Percentiles rank a stretch among this genome's conserved stretches.
Evolutionary conservation across 768 basidiomycete species (phyloP).

Genomic region (Boletellus sp.): DNA sequence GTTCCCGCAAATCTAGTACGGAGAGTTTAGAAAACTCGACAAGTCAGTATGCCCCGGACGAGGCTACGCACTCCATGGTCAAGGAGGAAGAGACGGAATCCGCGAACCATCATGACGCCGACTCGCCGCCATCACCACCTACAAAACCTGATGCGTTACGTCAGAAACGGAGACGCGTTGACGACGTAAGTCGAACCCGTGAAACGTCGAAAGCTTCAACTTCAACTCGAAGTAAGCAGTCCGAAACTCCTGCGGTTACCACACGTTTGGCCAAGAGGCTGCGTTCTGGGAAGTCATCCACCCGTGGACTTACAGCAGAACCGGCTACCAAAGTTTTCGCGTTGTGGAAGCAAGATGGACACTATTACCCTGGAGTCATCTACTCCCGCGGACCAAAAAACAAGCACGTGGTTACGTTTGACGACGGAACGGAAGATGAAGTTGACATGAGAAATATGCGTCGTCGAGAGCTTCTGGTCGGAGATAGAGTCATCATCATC

Average conservation of each 20-base stretch:
- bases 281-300: slow-evolving; percentile 36
- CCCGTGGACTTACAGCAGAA: slow-evolving; percentile 11
- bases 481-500: slow-evolving; percentile 52
- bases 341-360: slow-evolving; percentile 56
- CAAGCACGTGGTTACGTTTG: slow-evolving; percentile 57
- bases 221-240: slow-evolving; percentile 26
- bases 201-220: slow-evolving; percentile 23
- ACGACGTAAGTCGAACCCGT: slow-evolving; percentile 24
- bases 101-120: slow-evolving; percentile 38
- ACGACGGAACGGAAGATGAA: slow-evolving; percentile 50
- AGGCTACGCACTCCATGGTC: slow-evolving; percentile 14
- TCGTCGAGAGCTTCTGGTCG: slow-evolving; percentile 42
- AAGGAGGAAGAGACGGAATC: slow-evolving; percentile 38
- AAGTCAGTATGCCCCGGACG: slow-evolving; percentile 26
- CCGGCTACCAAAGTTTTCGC: slow-evolving; percentile 64
- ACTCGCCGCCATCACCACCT: slow-evolving; percentile 29
- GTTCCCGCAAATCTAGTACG: slow-evolving; percentile 22
- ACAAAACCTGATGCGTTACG: slow-evolving; percentile 20
- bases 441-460: slow-evolving; percentile 56
- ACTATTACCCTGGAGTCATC: slow-evolving; percentile 61
- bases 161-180: slow-evolving; percentile 48
- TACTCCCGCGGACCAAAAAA: slow-evolving; percentile 31
- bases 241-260: slow-evolving; percentile 26
- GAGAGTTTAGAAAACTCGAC: slow-evolving; percentile 20
- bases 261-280: slow-evolving; percentile 38